Base-by-base conservation (phyloP, 768 basidiomycete species). In the Leucocoprinus leucothites region DNA sequence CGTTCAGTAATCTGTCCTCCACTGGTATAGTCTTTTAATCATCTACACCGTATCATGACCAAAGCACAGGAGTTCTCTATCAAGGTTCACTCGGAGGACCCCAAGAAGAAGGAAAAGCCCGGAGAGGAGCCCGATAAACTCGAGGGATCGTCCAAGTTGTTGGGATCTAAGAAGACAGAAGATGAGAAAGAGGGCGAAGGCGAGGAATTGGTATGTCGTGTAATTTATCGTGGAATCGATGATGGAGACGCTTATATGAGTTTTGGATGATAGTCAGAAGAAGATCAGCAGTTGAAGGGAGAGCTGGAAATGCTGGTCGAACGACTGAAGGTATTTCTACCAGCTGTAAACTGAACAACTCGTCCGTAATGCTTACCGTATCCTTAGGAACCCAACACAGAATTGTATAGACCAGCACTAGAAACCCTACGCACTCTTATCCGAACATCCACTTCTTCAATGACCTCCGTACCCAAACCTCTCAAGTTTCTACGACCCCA, bases 381-480 rank as follows among this genome's bases (percentile, higher is more conserved):
- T 34, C 18, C 58, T 25, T 63, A 98, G 96, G 96, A 99, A 85
- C 67, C 89, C 56, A 85, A 97, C 65, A 87, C 85, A 0, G 78
- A 82, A 28, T 79, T 98, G 28, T 93, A 98, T 69, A 79, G 86
- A 16, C 88, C 95, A 21, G 94, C 96, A 24, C 79, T 99, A 13
- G 96, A 99, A 74, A 93, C 93, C 3, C 80, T 99, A 9, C 84
- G 96, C 46, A 94, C 90, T 6, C 78, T 98, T 41, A 98, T 98
- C 65, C 81, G 93, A 65, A 98, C 96, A 5, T 94, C 94, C 9
- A 99, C 97, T 3, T 95, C 92, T 14, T 97, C 94, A 5, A 98
- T 99, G 96, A 99, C 97, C 9, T 95, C 94, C 21, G 96, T 99
- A 9, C 97, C 97, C 1, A 98, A 99, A 75, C 97, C 97, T 25